Evolutionary conservation across 1,284 basidiomycete species (phyloP), one percentile per base, ranked within the genome.

Genomic region (Ganoderma meredithae): DNA sequence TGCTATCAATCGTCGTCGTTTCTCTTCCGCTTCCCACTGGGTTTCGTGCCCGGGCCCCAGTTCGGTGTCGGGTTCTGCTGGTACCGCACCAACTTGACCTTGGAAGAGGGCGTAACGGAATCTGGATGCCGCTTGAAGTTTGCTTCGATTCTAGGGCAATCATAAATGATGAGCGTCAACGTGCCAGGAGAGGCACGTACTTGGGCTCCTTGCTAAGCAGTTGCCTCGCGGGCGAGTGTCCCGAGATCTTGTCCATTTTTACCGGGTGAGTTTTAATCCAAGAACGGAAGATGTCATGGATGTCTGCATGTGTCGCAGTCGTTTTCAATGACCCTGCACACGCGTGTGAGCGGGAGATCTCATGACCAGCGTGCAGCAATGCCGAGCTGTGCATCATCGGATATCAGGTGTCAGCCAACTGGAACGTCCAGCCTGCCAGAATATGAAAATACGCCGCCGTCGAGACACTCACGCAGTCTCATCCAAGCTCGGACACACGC

Each of bases 301-400:
- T 79, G 71, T 93, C 90, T 33, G 82, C 79, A 43, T 90, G 85
- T 0, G 91, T 85, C 0, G 96, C 96, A 43, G 90, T 86, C 8
- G 97, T 98, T 83, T 99, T 99, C 72, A 99, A 80, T 1, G 95
- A 97, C 0, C 97, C 97, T 0, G 95, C 82, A 25, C 85, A 85
- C 0, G 96, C 95, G 80, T 99, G 97, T 0, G 96, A 97, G 19
- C 97, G 90, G 6, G 96, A 97, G 43, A 98, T 87, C 63, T 87
- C 81, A 81, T 95, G 90, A 1, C 95, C 95, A 1, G 89, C 95
- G 74, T 99, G 90, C 5, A 99, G 85, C 25, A 99, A 83, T 0
- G 95, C 97, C 44, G 95, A 97, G 1, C 95, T 91, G 75, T 66
- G 62, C 56, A 53, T 40, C 53, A 41, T 53, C 33, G 39, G 59